phyloP scores from a whole-genome alignment of 768 basidiomycete genomes.

The Pleurotus djamor region DNA sequence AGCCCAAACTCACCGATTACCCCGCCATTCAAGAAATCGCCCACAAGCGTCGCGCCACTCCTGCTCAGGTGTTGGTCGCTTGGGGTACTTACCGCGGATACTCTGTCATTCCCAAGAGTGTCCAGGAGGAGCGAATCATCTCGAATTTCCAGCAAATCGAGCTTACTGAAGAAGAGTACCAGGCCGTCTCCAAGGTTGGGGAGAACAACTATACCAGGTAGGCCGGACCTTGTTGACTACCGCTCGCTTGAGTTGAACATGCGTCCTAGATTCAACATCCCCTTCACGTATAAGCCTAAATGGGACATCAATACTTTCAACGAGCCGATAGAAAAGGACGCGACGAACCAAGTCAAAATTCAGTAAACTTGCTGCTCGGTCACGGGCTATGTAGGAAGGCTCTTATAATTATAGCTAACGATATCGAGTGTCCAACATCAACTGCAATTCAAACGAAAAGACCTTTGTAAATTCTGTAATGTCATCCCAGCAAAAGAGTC shows the following conservation, averaged over 20 bases:
- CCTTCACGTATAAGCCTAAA: constrained; percentile 50
- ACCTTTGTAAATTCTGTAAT: too few species aligned
- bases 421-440: too few species aligned
- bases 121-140: constrained; percentile 65
- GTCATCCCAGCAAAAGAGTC: too few species aligned
- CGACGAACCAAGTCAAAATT: constrained; percentile 31
- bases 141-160: constrained; percentile 79
- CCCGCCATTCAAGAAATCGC: constrained; percentile 62
- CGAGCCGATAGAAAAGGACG: constrained; percentile 54
- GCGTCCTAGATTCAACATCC: constrained; percentile 57
- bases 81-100: constrained; percentile 78
- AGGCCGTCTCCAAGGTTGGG: constrained; percentile 52
- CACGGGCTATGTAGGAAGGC: neutral
- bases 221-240: neutral
- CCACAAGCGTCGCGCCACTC: constrained; percentile 55
- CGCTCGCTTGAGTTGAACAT: neutral
- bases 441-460: too few species aligned
- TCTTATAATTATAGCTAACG: neutral
- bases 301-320: constrained; percentile 78
- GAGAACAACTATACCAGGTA: constrained; percentile 42
- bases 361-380: neutral
- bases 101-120: constrained; percentile 84
- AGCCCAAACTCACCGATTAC: constrained; percentile 69
- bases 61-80: constrained; percentile 82
- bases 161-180: constrained; percentile 65